These are phyloP conservation scores for Barnettozyma pratensis DNA, from an alignment of 805 yeast species.

Conservation along the genomic window DNA sequence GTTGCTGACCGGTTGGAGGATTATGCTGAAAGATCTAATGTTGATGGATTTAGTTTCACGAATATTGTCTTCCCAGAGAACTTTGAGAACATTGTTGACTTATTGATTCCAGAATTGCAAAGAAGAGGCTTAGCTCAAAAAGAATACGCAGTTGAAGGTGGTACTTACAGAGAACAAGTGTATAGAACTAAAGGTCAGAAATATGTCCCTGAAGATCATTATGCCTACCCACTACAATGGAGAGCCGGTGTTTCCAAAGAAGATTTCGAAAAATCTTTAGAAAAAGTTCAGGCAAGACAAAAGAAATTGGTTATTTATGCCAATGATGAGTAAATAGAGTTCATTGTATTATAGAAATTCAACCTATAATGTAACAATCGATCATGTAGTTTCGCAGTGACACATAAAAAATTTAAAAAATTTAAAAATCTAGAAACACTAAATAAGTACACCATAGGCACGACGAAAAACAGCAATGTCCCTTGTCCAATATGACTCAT, in stretches of 20 bases:
- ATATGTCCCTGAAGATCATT: slow-evolving; percentile 14
- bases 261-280: slow-evolving; percentile 17
- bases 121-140: slow-evolving; percentile 30
- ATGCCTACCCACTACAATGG: slow-evolving; percentile 8
- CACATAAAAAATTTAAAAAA: neutral
- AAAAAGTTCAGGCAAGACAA: slow-evolving; percentile 1
- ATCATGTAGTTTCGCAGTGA: neutral
- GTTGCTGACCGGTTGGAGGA: slow-evolving; percentile 37
- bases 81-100: slow-evolving; percentile 35
- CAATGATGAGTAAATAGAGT: neutral
- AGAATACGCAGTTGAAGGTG: slow-evolving; percentile 16
- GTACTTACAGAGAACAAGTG: slow-evolving; percentile 31
- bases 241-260: slow-evolving; percentile 6
- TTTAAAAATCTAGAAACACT: neutral
- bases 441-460: too few relatives aligned
- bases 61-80: slow-evolving; percentile 36
- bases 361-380: too few relatives aligned
- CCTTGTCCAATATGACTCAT: slow-evolving; percentile 10
- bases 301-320: slow-evolving; percentile 2
- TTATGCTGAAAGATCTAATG: slow-evolving; percentile 36
- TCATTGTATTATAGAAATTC: too few relatives aligned
- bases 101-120: slow-evolving; percentile 33
- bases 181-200: slow-evolving; percentile 24
- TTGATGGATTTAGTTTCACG: slow-evolving; percentile 40
- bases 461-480: slow-evolving; percentile 1